Evolutionary conservation across 495 filamentous ascomycete genomes (phyloP), one percentile per base, ranked within the genome.

Genomic region (Xylaria venustula): DNA sequence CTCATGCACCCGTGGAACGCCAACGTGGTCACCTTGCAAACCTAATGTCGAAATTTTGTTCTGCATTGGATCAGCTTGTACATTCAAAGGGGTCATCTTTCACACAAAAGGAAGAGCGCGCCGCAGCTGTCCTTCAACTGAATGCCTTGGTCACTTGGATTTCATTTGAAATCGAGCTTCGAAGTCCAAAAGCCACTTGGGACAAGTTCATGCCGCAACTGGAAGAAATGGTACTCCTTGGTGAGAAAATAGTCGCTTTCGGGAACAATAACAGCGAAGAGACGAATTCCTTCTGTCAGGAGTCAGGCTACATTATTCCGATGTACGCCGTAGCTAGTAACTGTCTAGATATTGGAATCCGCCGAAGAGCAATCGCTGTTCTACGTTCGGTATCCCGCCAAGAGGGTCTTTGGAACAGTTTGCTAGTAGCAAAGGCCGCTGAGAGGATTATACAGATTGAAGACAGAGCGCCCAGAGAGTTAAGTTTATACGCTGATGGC

Each of bases 111-210:
- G 61, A 64, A 54, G 48, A 54, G n/a, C 50, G 60, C 28, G 61
- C 61, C 45, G 44, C 59, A 45, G 57, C 61, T 15, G 47, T 64
- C 22, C 47, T 64, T 34, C 57, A 64, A 42, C 40, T 64, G 28
- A 57, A 64, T 40, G 34, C 47, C 12, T 47, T 64, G 3, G 53
- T 36, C 5, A 48, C 46, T 32, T 61, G 59, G 50, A 15, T 64
- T 46, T 61, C 56, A 54, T 46, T 64, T 25, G 48, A 64, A 25
- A 41, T 60, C n/a, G 56, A 64, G 17, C 56, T 54, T 26, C 56
- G 12, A 60, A 9, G 34, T 37, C 61, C 56, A 14, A 26, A 37
- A 20, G 25, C 44, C 48, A 61, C 19, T 1, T 63, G 61, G 61
- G 34, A 60, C 19, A 11, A 46, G 14, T 61, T 64, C 23, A 61